Evolutionary conservation across 2,329 filamentous ascomycete genomes (phyloP).

Genomic region (Purpureocillium lavendulum): DNA sequence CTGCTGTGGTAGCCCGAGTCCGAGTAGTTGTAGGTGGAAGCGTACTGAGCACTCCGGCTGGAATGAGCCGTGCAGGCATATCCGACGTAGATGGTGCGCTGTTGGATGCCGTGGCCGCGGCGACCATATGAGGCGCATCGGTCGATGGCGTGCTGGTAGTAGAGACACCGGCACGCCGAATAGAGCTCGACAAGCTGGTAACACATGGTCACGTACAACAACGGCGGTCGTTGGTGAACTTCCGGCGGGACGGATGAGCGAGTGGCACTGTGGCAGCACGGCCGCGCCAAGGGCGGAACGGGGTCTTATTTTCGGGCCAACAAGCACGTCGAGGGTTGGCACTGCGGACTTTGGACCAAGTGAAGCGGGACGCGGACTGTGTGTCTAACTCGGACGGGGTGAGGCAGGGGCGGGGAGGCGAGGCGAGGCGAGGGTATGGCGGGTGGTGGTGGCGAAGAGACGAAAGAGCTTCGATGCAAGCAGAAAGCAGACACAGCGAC

Average conservation of each 20-base stretch:
- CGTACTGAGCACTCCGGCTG: constrained; percentile 27
- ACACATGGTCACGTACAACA: constrained; percentile 54
- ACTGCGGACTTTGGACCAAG: background rate
- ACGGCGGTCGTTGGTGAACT: constrained; percentile 5
- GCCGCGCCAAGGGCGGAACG: background rate
- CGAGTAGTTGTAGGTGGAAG: constrained; percentile 35
- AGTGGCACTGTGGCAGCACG: background rate
- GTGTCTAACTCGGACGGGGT: too few species aligned
- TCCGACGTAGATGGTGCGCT: constrained; percentile 73
- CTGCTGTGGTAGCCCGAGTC: constrained; percentile 48
- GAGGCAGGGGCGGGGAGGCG: too few species aligned
- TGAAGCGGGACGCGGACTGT: too few species aligned
- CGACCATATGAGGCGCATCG: constrained; percentile 70
- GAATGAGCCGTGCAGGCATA: constrained; percentile 54
- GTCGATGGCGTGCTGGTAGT: constrained; percentile 81
- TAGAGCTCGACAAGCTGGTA: constrained; percentile 81
- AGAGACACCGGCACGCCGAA: constrained; percentile 78
- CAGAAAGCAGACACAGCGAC: too few species aligned
- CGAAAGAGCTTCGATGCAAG: background rate
- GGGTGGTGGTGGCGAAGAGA: background rate
- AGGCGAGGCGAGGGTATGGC: background rate
- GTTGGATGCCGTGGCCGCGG: constrained; percentile 61
- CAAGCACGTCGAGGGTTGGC: background rate
- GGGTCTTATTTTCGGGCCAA: constrained; percentile 2
- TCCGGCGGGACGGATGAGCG: background rate